Evolutionary conservation across 768 basidiomycete species (phyloP), one percentile per base, ranked within the genome.

Genomic region (Pleurotus tuoliensis): DNA sequence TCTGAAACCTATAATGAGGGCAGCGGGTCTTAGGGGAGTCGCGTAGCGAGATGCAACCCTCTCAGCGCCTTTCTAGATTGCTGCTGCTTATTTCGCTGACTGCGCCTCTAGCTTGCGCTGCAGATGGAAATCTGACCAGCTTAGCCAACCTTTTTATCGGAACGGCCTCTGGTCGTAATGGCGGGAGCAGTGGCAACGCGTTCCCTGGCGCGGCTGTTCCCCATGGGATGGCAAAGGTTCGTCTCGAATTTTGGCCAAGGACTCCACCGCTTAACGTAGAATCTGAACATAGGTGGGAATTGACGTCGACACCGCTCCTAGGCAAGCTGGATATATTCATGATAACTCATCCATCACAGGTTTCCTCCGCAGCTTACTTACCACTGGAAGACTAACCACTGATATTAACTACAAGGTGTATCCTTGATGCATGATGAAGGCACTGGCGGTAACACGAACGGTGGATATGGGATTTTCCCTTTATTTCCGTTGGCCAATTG

Each of bases 381-480:
- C 4, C 30, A 8, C 8, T 3, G 9, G 9, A 9, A 34, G 30
- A 34, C 9, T 34, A 4, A 11, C 24, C 9, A n/a, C 25, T 34
- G 24, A 55, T n/a, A 8, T n/a, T 9, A 20, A 34, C 4, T 30
- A 2, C 15, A 24, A 55, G 69, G 69, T 0, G 78, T 81, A 24
- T 79, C 78, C 13, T 66, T 80, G 34, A 76, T 80, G 75, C 80
- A 81, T 54, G 79, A 81, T 56, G 80, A 81, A 64, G 80, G 80
- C 0, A 81, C 79, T 1, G 79, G 79, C 15, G 79, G 79, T n/a
- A 80, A 80, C 56, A 73, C 74, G 3, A 66, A 73, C 56, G 78
- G 79, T 16, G 79, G 79, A 20, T 80, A 78, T 50, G 79, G 79
- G n/a, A 70, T 78, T 41, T 81, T 80, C 56, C 79, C 80, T 3